A percentile compares a stretch with the other conserved stretches of the same genome.
phyloP scores from a whole-genome alignment of 345 rosid genomes.

The Bruguiera sexangula region DNA sequence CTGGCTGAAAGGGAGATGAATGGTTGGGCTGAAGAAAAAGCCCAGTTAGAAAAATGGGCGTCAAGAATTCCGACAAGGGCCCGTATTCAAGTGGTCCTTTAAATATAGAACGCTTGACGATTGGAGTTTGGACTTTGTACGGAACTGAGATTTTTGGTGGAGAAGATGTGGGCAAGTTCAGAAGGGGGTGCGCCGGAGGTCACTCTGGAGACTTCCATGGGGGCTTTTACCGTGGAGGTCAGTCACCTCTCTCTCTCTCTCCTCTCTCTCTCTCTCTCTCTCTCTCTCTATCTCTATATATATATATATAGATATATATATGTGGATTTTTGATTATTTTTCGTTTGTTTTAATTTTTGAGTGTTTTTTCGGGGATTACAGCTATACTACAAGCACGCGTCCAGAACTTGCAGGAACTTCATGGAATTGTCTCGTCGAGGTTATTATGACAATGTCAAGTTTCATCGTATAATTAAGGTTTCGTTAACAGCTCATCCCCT shows the following conservation, averaged over 20 bases:
- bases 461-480: slow-evolving; percentile 93
- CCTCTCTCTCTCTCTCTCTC: too few species aligned
- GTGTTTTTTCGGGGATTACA: slow-evolving; percentile 23
- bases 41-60: too few species aligned
- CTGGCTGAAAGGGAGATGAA: not conserved
- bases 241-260: slow-evolving; percentile 23
- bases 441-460: slow-evolving; percentile 73
- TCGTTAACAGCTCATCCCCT: not conserved
- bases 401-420: slow-evolving; percentile 95
- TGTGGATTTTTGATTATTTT: not conserved
- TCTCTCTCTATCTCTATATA: too few species aligned
- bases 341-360: not conserved
- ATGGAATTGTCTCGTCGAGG: slow-evolving; percentile 81
- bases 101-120: too few species aligned
- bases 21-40: not conserved
- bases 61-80: not conserved
- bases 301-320: too few species aligned
- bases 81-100: too few species aligned
- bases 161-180: slow-evolving; percentile 61
- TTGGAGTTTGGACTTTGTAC: too few species aligned
- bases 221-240: slow-evolving; percentile 85
- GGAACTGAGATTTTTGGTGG: too few species aligned
- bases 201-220: slow-evolving; percentile 94
- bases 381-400: slow-evolving; percentile 85
- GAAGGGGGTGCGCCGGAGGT: slow-evolving; percentile 90